Base-by-base conservation (phyloP, 768 basidiomycete genomes). In the Chlorophyllum brunneum region DNA sequence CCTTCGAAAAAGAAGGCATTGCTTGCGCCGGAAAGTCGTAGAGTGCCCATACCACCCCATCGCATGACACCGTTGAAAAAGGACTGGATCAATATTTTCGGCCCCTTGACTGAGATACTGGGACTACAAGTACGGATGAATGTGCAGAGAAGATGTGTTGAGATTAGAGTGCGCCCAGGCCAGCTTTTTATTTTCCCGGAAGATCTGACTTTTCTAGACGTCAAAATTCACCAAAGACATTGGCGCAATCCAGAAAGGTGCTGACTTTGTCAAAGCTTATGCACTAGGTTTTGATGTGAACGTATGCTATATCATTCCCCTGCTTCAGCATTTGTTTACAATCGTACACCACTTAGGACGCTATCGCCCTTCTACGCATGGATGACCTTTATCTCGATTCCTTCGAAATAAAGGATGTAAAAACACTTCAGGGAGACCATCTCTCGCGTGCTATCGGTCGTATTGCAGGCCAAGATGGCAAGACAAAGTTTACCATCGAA, bases 351-450 rank as follows among this genome's bases (percentile, higher is more conserved):
- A 27, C 39, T 26, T 46, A 98, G 92, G 97, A 99, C 60, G 86
- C 95, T 4, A 90, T 99, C 57, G 97, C 97, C 4, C 83, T 99
- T 22, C 80, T 99, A 29, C 83, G 97, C 56, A 67, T 99, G 61
- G 97, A 99, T 64, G 97, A 98, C 65, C 80, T 99, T 11, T 99
- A 98, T 67, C 87, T 99, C 40, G 97, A 98, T 63, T 94, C 95
- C 2, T 97, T 97, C 63, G 97, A 99, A 69, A 95, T 99, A 68
- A 98, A 98, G 68, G 97, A 99, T 60, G 94, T 98, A 47, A 99
- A 99, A 73, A 95, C 92, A 0, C 78, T 99, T 5, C 94, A 97
- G 55, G 97, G 97, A 1, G 97, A 99, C 63, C 97, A 99, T 68
- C 76, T 99, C 7, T 92, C 94, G n/a, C 88, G 97, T 58, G 97